Evolutionary conservation across 2,329 filamentous ascomycete species (phyloP), one percentile per base, ranked within the genome.

Genomic region (Clonostachys byssicola): DNA sequence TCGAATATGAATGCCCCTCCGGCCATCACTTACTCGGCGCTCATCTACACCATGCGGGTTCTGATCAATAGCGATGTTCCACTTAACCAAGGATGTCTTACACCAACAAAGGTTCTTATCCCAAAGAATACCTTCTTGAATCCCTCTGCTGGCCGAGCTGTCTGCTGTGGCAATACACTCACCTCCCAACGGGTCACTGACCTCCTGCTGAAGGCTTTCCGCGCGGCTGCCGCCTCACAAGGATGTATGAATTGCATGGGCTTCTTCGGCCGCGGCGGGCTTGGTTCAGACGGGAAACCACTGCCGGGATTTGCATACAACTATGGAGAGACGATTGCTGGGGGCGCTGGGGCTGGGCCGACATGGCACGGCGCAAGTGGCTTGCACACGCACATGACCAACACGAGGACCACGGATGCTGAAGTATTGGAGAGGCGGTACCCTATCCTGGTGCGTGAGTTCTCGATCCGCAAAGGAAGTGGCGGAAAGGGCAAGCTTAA

Each of bases 141-240:
- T n/a, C 67, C 67, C 3, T 58, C 56, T 0, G 56, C 63, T 1
- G 49, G 51, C 0, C 64, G 59, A 2, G 66, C 65, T 1, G 59
- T 67, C 43, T 63, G 61, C 35, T 88, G 87, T 42, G 87, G 87
- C 14, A 89, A 89, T 56, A 85, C 89, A 1, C 52, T 64, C 5
- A 62, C 62, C 6, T 61, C 56, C 10, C 63, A 67, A 50, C 57
- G 64, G 7, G 58, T 67, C 3, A 59, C 60, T 5, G 63, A 66
- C 30, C 51, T 60, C 1, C 59, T 67, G 13, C 51, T 69, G 12
- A 51, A 54, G 2, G 61, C 60, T 3, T 66, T 66, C 23, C 51
- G 54, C 18, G 45, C 49, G 1, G 50, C 49, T 8, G 57, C 54
- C 2, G 63, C 61, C 3, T 54, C 49, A 35, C 62, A 65, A 40